phyloP scores from a whole-genome alignment of 2,329 filamentous ascomycete genomes.

The Aspergillus awamori region DNA sequence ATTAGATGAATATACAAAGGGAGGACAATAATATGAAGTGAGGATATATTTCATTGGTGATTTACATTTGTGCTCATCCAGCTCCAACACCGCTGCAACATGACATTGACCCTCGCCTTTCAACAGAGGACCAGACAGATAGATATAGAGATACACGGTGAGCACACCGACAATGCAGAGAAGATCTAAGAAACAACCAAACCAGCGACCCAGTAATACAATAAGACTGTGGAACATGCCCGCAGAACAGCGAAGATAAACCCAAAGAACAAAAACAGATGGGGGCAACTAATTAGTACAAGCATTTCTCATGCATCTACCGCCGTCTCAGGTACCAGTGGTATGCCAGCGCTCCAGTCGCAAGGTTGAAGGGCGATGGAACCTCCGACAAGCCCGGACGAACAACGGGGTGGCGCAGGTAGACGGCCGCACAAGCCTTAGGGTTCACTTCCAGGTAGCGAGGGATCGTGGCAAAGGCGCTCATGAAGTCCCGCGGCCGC shows the following conservation, averaged over 20 bases:
- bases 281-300: background rate
- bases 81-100: slow-evolving; percentile 12
- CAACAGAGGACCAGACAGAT: slow-evolving; percentile 21
- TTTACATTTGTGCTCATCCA: slow-evolving; percentile 10
- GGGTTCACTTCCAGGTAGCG: slow-evolving; percentile 97
- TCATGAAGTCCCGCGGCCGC: slow-evolving; percentile 83
- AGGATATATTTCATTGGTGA: slow-evolving; percentile 8
- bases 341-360: slow-evolving; percentile 78
- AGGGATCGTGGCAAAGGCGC: slow-evolving; percentile 91
- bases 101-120: slow-evolving; percentile 9
- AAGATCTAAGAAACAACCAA: slow-evolving; percentile 19
- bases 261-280: slow-evolving; percentile 13
- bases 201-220: slow-evolving; percentile 43
- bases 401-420: slow-evolving; percentile 90
- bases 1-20: background rate
- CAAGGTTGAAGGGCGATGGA: slow-evolving; percentile 75
- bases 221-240: slow-evolving; percentile 27
- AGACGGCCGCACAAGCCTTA: slow-evolving; percentile 93
- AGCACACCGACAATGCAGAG: slow-evolving; percentile 23
- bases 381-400: slow-evolving; percentile 78
- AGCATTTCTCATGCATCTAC: slow-evolving; percentile 48
- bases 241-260: slow-evolving; percentile 26
- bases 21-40: background rate
- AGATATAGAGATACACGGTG: slow-evolving; percentile 15
- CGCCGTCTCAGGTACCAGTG: slow-evolving; percentile 91